Conservation (phyloP, 257 asterid genomes). For the Perilla frutescens region DNA sequence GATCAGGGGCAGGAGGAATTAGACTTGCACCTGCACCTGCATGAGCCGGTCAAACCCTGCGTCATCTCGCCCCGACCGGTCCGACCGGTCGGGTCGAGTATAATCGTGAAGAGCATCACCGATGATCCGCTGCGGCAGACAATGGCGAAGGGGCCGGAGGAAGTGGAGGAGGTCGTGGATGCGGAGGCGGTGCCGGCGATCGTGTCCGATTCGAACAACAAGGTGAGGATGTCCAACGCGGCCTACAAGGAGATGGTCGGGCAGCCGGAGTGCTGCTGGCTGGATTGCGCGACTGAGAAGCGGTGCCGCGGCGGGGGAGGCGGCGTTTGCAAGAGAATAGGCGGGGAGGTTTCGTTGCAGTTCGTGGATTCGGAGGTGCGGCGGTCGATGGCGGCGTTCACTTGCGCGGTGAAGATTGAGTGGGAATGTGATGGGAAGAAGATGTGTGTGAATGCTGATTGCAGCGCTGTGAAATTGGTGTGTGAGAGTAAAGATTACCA, state of each 20-base stretch:
- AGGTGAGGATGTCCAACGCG: constrained; percentile 73
- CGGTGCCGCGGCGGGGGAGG: background rate
- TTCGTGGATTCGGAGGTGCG: constrained; percentile 44
- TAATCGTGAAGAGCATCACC: constrained; percentile 44
- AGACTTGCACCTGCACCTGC: constrained; percentile 53
- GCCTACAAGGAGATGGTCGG: constrained; percentile 92
- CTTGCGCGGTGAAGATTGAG: constrained; percentile 65
- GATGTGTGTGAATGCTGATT: constrained; percentile 52
- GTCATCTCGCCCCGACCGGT: constrained; percentile 73
- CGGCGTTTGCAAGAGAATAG: constrained; percentile 59
- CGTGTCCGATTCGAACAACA: constrained; percentile 68
- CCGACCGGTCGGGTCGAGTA: constrained; percentile 72
- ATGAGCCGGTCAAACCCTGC: constrained; percentile 40
- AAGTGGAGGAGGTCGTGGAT: constrained; percentile 76
- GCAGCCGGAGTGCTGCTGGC: constrained; percentile 95
- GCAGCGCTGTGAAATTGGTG: constrained; percentile 57
- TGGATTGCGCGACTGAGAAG: constrained; percentile 48
- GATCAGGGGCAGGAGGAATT: constrained; percentile 51
- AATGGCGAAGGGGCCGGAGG: constrained; percentile 39
- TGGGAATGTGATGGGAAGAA: constrained; percentile 74
- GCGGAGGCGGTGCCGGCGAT: constrained; percentile 66
- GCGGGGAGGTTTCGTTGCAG: constrained; percentile 72
- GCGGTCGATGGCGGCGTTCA: constrained; percentile 52
- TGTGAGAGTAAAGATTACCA: constrained; percentile 66
- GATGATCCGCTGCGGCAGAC: constrained; percentile 2